Evolutionary conservation across 2,329 filamentous ascomycete genomes (phyloP).

Genomic region (Bipolaris oryzae): DNA sequence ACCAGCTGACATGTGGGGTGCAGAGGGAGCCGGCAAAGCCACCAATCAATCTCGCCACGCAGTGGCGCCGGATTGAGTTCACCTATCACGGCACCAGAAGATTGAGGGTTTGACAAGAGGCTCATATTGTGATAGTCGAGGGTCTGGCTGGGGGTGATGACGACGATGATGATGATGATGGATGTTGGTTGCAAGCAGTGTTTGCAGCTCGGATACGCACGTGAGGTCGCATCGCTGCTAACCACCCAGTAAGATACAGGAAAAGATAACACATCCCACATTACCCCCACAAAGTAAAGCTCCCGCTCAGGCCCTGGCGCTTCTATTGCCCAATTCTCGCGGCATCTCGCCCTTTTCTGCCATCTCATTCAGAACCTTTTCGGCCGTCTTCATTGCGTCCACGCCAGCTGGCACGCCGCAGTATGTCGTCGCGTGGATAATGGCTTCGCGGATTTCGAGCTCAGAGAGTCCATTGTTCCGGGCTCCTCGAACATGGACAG

Average conservation of each 20-base stretch:
- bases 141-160: neutral
- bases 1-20: conserved; percentile 28
- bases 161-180: neutral
- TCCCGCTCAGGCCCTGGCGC: conserved; percentile 32
- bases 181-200: neutral
- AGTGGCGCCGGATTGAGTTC: neutral
- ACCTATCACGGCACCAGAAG: neutral
- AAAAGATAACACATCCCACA: neutral
- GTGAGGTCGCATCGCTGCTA: neutral
- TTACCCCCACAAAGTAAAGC: neutral
- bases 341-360: conserved; percentile 52
- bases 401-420: conserved; percentile 62
- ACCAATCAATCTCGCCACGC: conserved; percentile 9
- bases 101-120: neutral
- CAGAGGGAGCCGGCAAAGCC: conserved; percentile 9
- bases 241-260: neutral
- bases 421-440: conserved; percentile 58
- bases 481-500: conserved; percentile 66
- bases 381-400: conserved; percentile 60
- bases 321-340: conserved; percentile 40
- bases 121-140: neutral
- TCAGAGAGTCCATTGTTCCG: conserved; percentile 67
- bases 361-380: conserved; percentile 60
- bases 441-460: conserved; percentile 66
- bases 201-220: neutral